Percentiles rank a stretch among this genome's conserved stretches.
Conservation (phyloP, 2,329 filamentous ascomycete genomes). For the Podosphaera aphanis region DNA sequence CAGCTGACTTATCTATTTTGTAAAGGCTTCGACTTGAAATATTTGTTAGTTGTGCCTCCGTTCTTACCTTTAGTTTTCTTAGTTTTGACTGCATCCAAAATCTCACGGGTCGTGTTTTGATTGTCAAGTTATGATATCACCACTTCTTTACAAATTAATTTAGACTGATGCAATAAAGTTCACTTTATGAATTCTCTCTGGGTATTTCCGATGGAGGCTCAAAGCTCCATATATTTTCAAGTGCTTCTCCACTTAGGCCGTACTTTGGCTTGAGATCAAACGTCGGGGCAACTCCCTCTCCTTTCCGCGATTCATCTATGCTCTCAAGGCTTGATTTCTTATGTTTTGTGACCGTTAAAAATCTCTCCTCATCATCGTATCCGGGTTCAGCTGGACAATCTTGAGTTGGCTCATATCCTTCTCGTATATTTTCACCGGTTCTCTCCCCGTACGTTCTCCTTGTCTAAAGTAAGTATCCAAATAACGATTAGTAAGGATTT, state of each 20-base stretch:
- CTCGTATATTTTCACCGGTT: conserved; percentile 26
- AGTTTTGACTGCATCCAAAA: too few species aligned
- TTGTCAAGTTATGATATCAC: too few species aligned
- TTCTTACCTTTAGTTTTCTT: too few species aligned
- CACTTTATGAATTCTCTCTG: conserved; percentile 14
- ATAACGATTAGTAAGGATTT: neutral
- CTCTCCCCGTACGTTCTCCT: conserved; percentile 22
- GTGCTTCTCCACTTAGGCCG: conserved; percentile 15
- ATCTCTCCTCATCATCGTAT: conserved; percentile 16
- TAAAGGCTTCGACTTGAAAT: too few species aligned
- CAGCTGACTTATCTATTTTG: too few species aligned
- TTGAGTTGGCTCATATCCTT: conserved; percentile 28
- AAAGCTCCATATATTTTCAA: conserved; percentile 17
- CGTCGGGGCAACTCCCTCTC: conserved; percentile 17
- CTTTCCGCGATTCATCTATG: conserved; percentile 20
- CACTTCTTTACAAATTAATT: neutral
- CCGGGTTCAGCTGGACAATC: conserved; percentile 20
- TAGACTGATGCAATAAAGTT: conserved; percentile 1
- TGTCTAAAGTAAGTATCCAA: neutral
- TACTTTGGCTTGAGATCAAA: conserved; percentile 16
- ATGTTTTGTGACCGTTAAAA: conserved; percentile 10
- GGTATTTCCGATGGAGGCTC: conserved; percentile 10
- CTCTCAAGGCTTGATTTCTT: conserved; percentile 14
- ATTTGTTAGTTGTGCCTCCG: too few species aligned
- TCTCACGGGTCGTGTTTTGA: too few species aligned